Percentiles rank a stretch among this genome's conserved stretches.
These are phyloP conservation scores for Hymenoscyphus albidus DNA, from an alignment of 2,329 filamentous ascomycete species.

Conservation along the genomic window DNA sequence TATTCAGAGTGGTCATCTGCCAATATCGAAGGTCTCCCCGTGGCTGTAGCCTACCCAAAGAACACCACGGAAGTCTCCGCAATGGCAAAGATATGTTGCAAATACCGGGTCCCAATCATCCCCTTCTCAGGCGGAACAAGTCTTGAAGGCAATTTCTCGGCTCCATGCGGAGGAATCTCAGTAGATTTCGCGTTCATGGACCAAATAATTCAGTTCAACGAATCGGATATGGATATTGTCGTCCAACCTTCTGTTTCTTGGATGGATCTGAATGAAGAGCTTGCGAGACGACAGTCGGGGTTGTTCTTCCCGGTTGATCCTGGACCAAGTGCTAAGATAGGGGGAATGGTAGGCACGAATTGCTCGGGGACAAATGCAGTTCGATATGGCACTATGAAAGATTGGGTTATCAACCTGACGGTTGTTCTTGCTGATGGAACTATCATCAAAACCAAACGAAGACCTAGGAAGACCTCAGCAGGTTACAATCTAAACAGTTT, in stretches of 20 bases:
- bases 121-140: constrained; percentile 84
- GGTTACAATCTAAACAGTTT: constrained; percentile 79
- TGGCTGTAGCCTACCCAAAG: constrained; percentile 61
- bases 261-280: constrained; percentile 77
- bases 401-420: constrained; percentile 80
- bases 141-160: constrained; percentile 85
- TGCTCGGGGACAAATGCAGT: constrained; percentile 77
- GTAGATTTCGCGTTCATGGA: constrained; percentile 91
- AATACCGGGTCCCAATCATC: constrained; percentile 74
- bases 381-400: constrained; percentile 81
- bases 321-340: constrained; percentile 65
- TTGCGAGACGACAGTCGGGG: constrained; percentile 65
- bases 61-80: constrained; percentile 56
- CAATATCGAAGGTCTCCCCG: constrained; percentile 57
- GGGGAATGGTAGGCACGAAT: constrained; percentile 69
- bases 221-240: constrained; percentile 87
- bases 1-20: constrained; percentile 64
- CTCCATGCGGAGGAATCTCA: constrained; percentile 80
- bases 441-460: constrained; percentile 71
- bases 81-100: constrained; percentile 67
- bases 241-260: constrained; percentile 90
- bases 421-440: constrained; percentile 76
- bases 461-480: constrained; percentile 77
- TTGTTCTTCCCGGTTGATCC: constrained; percentile 92
- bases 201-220: constrained; percentile 71